Conservation (phyloP, 371 early-diverging fungal genomes). For the Mycotypha africana region DNA sequence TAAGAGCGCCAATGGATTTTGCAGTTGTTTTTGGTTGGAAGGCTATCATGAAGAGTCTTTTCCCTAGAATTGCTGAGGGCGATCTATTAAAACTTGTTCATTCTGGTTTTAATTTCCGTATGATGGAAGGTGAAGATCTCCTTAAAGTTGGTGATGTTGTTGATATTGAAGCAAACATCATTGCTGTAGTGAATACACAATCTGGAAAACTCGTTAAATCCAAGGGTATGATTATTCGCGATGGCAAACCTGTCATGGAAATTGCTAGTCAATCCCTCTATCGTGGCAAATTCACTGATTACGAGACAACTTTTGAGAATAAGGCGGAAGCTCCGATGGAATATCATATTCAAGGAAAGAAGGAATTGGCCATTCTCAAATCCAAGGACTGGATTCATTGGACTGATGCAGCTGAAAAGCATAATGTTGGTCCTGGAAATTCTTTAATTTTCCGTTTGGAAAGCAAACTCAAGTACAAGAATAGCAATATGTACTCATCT, state of each 20-base stretch:
- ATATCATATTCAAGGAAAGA: constrained; percentile 62
- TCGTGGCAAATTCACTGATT: constrained; percentile 82
- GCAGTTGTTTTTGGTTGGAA: constrained; percentile 92
- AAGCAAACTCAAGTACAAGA: constrained; percentile 72
- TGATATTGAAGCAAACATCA: constrained; percentile 66
- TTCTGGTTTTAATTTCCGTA: constrained; percentile 85
- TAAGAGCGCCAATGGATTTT: constrained; percentile 87
- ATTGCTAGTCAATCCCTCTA: constrained; percentile 83
- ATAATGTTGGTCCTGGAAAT: constrained; percentile 61
- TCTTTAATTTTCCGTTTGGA: constrained; percentile 77
- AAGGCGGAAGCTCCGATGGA: constrained; percentile 77
- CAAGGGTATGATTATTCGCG: constrained; percentile 63
- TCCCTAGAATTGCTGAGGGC: constrained; percentile 90
- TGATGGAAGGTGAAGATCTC: constrained; percentile 68
- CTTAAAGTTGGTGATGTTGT: constrained; percentile 80
- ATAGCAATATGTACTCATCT: constrained; percentile 57
- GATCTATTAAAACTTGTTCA: constrained; percentile 89
- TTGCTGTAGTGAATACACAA: constrained; percentile 72
- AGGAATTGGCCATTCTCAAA: constrained; percentile 81
- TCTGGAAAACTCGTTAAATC: constrained; percentile 89
- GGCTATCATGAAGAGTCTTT: constrained; percentile 84
- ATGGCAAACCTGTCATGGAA: constrained; percentile 62
- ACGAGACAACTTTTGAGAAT: constrained; percentile 75
- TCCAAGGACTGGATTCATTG: constrained; percentile 88
- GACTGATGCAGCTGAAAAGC: constrained; percentile 53